Percentiles rank a stretch among this genome's conserved stretches.
Evolutionary conservation across 2,329 filamentous ascomycete genomes (phyloP).

Genomic region (Aspergillus fructus): DNA sequence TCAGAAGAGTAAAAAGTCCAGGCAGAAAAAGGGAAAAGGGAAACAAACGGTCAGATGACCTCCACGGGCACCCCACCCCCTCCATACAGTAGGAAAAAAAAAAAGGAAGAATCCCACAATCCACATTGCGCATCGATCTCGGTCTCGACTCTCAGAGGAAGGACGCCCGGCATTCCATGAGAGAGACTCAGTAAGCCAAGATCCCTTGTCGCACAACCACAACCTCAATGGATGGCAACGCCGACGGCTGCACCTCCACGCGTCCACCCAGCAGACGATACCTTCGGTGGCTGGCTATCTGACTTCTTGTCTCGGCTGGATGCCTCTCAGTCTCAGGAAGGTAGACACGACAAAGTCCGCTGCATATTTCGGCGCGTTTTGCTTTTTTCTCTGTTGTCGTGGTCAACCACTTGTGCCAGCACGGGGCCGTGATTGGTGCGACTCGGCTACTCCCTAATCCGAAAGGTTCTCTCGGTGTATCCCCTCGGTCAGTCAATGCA

Average conservation of each 20-base stretch:
- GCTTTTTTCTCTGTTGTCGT: background rate
- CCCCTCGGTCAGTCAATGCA: conserved; percentile 3
- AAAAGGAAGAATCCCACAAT: background rate
- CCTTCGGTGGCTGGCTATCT: background rate
- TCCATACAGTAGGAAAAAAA: background rate
- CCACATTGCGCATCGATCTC: no score
- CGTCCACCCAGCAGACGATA: background rate
- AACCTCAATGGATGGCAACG: background rate
- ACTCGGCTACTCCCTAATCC: background rate
- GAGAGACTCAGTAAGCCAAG: background rate
- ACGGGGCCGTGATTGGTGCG: background rate
- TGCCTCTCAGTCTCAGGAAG: no score
- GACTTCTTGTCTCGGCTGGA: background rate
- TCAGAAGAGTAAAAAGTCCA: background rate
- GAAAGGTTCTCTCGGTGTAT: background rate
- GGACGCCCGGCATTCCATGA: no score
- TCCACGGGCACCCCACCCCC: background rate
- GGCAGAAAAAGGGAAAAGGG: background rate
- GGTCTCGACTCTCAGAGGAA: no score
- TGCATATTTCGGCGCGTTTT: no score
- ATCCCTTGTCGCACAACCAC: background rate
- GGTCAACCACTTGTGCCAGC: background rate
- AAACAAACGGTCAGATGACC: background rate
- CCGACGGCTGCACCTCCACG: background rate
- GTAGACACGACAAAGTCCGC: background rate